Percentiles rank a stretch among this genome's conserved stretches.
phyloP scores from a whole-genome alignment of 2,329 filamentous ascomycete genomes.

The Aspergillus tanneri region DNA sequence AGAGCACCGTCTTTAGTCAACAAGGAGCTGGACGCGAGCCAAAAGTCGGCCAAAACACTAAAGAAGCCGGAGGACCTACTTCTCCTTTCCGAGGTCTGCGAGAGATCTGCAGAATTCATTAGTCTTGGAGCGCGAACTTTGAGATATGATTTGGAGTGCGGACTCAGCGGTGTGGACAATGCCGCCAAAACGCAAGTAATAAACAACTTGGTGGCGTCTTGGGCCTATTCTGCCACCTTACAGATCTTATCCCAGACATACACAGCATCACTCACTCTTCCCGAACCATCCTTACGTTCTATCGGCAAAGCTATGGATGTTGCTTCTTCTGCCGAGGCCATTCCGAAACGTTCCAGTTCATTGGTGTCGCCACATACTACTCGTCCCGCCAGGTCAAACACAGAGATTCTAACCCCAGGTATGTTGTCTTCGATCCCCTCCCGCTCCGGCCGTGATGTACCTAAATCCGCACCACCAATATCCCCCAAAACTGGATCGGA shows the following conservation, averaged over 20 bases:
- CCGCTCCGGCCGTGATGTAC: constrained; percentile 44
- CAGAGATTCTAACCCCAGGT: constrained; percentile 31
- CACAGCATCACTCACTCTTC: constrained; percentile 37
- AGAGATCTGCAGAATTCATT: constrained; percentile 79
- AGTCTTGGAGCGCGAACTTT: constrained; percentile 76
- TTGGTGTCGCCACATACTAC: constrained; percentile 24
- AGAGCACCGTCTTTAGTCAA: constrained; percentile 52
- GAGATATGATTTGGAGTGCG: constrained; percentile 71
- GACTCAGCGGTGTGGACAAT: constrained; percentile 49
- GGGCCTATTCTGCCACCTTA: constrained; percentile 46
- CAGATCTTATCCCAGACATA: constrained; percentile 46
- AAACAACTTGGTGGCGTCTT: constrained; percentile 50
- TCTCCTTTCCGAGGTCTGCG: constrained; percentile 82
- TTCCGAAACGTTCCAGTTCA: constrained; percentile 44
- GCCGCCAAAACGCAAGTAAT: constrained; percentile 36
- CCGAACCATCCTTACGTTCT: constrained; percentile 37
- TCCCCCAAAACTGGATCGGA: constrained; percentile 62
- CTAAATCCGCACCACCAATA: constrained; percentile 42
- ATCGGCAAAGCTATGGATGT: constrained; percentile 25
- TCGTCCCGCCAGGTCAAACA: constrained; percentile 29
- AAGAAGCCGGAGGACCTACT: constrained; percentile 69
- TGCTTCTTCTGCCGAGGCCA: constrained; percentile 22
- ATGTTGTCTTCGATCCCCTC: constrained; percentile 37
- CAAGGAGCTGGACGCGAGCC: constrained; percentile 30
- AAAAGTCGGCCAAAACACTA: constrained; percentile 52